phyloP scores from a whole-genome alignment of 1,284 basidiomycete species.

The Microbotryum saponariae region DNA sequence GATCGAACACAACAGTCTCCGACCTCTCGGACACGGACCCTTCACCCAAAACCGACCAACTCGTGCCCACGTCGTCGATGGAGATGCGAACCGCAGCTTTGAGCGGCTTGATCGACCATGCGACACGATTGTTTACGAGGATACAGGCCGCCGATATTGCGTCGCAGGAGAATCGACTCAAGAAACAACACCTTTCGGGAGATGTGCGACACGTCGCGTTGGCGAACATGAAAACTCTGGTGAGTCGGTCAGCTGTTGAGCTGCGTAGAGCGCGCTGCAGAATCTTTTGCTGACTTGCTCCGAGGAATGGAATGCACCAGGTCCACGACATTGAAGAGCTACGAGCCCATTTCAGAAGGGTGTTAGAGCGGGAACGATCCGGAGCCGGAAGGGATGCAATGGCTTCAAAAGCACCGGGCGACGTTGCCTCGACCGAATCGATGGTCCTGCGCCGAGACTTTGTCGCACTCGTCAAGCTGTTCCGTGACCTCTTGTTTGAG shows the following conservation, averaged over 20 bases:
- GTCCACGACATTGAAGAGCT: constrained; percentile 58
- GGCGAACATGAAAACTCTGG: constrained; percentile 66
- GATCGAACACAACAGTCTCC: constrained; percentile 15
- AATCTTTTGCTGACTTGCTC: background rate
- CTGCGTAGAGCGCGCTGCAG: background rate
- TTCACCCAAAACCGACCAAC: background rate
- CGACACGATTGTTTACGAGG: constrained; percentile 16
- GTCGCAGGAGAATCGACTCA: constrained; percentile 79
- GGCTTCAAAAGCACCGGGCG: background rate
- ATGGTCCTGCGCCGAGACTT: constrained; percentile 74
- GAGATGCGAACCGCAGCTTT: constrained; percentile 31
- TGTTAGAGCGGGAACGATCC: constrained; percentile 48
- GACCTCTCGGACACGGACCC: constrained; percentile 12
- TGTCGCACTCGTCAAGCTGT: constrained; percentile 69
- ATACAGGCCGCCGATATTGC: constrained; percentile 61
- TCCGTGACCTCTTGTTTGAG: constrained; percentile 78
- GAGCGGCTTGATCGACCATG: constrained; percentile 31
- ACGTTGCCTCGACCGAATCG: constrained; percentile 40
- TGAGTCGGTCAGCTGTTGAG: constrained; percentile 39
- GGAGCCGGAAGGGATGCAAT: constrained; percentile 48
- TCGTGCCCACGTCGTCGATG: background rate
- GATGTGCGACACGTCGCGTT: constrained; percentile 83
- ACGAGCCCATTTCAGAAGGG: constrained; percentile 61
- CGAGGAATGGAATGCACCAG: constrained; percentile 9
- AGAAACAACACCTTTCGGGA: constrained; percentile 77